phyloP scores from a whole-genome alignment of 768 basidiomycete species.

The Termitomyces sp. region DNA sequence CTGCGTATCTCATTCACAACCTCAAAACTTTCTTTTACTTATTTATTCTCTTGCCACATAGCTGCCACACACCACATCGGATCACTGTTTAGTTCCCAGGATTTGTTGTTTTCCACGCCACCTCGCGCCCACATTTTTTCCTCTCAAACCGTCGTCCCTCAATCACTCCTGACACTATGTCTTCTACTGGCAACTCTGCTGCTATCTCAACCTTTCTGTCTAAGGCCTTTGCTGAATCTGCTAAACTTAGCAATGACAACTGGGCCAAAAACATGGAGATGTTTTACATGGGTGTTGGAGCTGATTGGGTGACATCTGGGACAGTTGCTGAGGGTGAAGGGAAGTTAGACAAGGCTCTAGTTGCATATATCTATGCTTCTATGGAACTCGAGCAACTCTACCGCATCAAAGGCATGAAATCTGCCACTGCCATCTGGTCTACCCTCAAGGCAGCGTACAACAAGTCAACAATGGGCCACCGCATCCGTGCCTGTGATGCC shows the following conservation, averaged over 20 bases:
- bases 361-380: background rate
- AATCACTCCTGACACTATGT: too few species aligned
- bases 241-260: background rate
- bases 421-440: background rate
- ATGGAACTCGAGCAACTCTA: background rate
- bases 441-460: background rate
- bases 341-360: background rate
- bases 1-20: background rate
- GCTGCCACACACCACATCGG: background rate
- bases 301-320: background rate
- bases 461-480: background rate
- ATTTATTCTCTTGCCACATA: background rate
- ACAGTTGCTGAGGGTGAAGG: background rate
- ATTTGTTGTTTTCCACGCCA: background rate
- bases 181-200: too few species aligned
- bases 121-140: background rate
- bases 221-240: background rate
- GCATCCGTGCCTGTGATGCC: background rate
- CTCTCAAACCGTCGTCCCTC: too few species aligned
- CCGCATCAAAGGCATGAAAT: background rate
- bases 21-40: too few species aligned
- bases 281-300: background rate
- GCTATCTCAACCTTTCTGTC: background rate
- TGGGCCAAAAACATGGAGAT: background rate
- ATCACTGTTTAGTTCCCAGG: too few species aligned